These are phyloP conservation scores for Limonium bicolor DNA, from an alignment of 148 eudicot species.

Conservation along the genomic window DNA sequence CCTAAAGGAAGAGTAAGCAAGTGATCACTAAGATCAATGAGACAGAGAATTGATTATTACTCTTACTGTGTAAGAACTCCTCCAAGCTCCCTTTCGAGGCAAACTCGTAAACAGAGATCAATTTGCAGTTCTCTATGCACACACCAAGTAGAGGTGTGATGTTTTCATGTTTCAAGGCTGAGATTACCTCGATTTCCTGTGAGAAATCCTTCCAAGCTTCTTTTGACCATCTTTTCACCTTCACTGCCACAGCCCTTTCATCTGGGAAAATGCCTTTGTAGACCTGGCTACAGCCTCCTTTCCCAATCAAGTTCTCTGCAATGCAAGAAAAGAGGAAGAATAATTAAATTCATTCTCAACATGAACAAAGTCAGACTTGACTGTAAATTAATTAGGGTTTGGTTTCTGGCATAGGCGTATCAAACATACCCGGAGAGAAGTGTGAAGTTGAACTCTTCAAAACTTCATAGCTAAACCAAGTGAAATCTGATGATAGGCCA, in stretches of 20 bases:
- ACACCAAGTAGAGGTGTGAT: slow-evolving; percentile 68
- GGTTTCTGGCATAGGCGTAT: too few species aligned
- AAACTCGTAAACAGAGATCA: slow-evolving; percentile 64
- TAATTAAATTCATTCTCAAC: not conserved
- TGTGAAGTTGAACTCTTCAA: slow-evolving; percentile 46
- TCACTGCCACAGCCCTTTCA: slow-evolving; percentile 67
- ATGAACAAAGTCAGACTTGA: too few species aligned
- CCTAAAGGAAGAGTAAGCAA: not conserved
- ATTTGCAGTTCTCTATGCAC: slow-evolving; percentile 36
- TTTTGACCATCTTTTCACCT: slow-evolving; percentile 47
- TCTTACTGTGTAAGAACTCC: slow-evolving; percentile 60
- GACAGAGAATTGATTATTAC: too few species aligned
- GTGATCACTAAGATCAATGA: too few species aligned
- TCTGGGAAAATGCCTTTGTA: slow-evolving; percentile 69
- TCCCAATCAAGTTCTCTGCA: slow-evolving; percentile 69
- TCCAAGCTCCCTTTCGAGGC: slow-evolving; percentile 58
- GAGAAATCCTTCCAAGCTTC: slow-evolving; percentile 61
- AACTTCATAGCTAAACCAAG: slow-evolving; percentile 50
- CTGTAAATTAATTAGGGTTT: too few species aligned
- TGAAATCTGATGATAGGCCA: slow-evolving; percentile 30
- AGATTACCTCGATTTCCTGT: slow-evolving; percentile 59
- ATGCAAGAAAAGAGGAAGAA: slow-evolving; percentile 2
- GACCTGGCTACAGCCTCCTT: slow-evolving; percentile 68
- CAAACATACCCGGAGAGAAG: slow-evolving; percentile 56
- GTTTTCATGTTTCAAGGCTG: slow-evolving; percentile 43